Percentiles rank a stretch among this genome's conserved stretches.
Conservation (phyloP, 257 asterid species). For the Ehretia macrophylla region DNA sequence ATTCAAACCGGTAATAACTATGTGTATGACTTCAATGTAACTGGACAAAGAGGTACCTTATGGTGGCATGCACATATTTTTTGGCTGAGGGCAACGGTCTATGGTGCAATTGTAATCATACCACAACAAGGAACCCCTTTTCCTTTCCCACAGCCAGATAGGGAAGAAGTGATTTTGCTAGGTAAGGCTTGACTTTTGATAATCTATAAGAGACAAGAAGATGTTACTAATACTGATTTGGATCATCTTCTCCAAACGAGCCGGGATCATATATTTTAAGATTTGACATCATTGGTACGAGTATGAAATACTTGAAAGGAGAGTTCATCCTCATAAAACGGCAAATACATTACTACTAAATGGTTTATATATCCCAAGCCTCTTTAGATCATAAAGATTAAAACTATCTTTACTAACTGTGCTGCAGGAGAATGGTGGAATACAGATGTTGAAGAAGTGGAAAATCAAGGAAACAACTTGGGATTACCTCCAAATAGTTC, state of each 20-base stretch:
- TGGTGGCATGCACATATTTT: slow-evolving; percentile 81
- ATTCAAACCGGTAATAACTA: slow-evolving; percentile 46
- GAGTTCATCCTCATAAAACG: too few species aligned
- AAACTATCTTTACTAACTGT: too few species aligned
- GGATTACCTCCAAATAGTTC: slow-evolving; percentile 58
- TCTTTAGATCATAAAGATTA: too few species aligned
- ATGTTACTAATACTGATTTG: too few species aligned
- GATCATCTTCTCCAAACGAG: too few species aligned
- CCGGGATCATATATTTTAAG: too few species aligned
- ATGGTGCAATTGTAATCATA: slow-evolving; percentile 50
- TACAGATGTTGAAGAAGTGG: slow-evolving; percentile 44
- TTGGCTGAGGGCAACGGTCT: slow-evolving; percentile 64
- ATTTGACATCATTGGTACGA: too few species aligned
- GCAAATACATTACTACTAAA: too few species aligned
- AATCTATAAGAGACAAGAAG: too few species aligned
- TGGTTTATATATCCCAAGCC: too few species aligned
- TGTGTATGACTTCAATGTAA: slow-evolving; percentile 53
- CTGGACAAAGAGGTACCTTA: slow-evolving; percentile 64
- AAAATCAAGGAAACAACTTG: slow-evolving; percentile 36
- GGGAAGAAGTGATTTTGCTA: slow-evolving; percentile 44
- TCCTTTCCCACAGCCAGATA: slow-evolving; percentile 47
- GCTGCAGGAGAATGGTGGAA: slow-evolving; percentile 61
- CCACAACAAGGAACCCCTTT: slow-evolving; percentile 47
- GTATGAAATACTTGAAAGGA: too few species aligned
- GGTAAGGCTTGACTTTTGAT: slow-evolving; percentile 40